Base-by-base conservation (phyloP, 106 monocot genomes). In the Dendrobium chrysotoxum region DNA sequence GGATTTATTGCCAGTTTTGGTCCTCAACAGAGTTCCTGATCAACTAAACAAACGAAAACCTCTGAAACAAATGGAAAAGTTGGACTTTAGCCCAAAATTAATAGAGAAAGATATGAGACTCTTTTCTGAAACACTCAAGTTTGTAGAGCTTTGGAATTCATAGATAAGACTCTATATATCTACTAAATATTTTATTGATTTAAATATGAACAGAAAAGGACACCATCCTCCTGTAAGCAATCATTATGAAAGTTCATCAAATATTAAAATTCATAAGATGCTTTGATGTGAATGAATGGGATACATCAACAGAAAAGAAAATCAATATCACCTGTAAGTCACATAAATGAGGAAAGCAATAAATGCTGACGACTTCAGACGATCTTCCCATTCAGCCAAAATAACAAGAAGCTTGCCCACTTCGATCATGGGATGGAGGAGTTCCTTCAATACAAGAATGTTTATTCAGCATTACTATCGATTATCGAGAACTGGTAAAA, bases 361-460 rank as follows among this genome's bases (percentile, higher is more conserved):
- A 84, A 86, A 91, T 20, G 77, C 67, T 28, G 82, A 23, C 30
- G 91, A 91, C 78, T 83, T 86, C 18, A 86, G 76, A 81, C 84
- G 84, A 84, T 91, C 83, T 41, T 88, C 91, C 91, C 91, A 91
- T 76, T 84, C 71, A 40, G 83, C 72, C 53, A 91, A 74, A 76
- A 82, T 79, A 66, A 28, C 47, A 81, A 88, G 65, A 23, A 78
- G 72, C 68, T 83, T 85, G 76, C 45, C 71, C 4, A 53, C 80
- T 58, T 88, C 78, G 28, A 88, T 68, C 26, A 91, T 64, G n/a
- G 91, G 91, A 50, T 81, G 88, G 15, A 91, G 84, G 46, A 91
- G 81, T 75, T 85, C 91, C 91, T 91, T 74, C 66, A 86, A 40
- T 23, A 77, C 64, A 35, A 68, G n/a, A 82, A 71, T 7, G 17